A percentile compares a stretch with the other conserved stretches of the same genome.
Conservation (phyloP, 768 basidiomycete species). For the Suillus subalutaceus region DNA sequence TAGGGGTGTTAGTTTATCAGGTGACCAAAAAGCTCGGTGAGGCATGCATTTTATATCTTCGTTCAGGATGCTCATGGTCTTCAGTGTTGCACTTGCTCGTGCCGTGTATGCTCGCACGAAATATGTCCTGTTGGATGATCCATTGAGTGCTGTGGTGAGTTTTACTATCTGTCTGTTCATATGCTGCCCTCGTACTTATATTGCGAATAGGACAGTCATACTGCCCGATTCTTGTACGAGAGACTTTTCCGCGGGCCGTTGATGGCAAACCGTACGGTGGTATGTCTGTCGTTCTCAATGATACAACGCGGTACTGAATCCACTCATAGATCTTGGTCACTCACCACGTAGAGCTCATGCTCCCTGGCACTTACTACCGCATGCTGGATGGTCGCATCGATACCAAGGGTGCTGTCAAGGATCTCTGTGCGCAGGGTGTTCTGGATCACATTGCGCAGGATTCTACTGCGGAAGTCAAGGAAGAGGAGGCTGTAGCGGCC, state of each 20-base stretch:
- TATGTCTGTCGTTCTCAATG: constrained; percentile 29
- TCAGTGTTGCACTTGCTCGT: constrained; percentile 79
- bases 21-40: constrained; percentile 81
- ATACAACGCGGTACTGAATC: constrained; percentile 1
- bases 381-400: constrained; percentile 85
- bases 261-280: constrained; percentile 67
- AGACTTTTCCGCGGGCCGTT: constrained; percentile 68
- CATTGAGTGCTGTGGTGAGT: constrained; percentile 79
- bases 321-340: constrained; percentile 64
- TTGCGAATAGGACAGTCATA: constrained; percentile 61
- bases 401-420: constrained; percentile 67
- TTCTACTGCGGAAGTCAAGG: constrained; percentile 20
- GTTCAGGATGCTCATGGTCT: constrained; percentile 10
- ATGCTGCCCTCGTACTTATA: not conserved
- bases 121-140: constrained; percentile 79
- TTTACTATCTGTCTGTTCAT: not conserved
- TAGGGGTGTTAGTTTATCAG: constrained; percentile 68
- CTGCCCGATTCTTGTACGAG: constrained; percentile 63
- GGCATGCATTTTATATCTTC: constrained; percentile 10
- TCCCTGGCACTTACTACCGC: constrained; percentile 73
- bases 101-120: constrained; percentile 76
- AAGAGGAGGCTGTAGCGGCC: constrained; percentile 41
- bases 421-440: constrained; percentile 37
- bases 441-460: no score
- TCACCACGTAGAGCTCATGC: constrained; percentile 82